phyloP scores from a whole-genome alignment of 1,139 yeast species.

The Pichia sp. region DNA sequence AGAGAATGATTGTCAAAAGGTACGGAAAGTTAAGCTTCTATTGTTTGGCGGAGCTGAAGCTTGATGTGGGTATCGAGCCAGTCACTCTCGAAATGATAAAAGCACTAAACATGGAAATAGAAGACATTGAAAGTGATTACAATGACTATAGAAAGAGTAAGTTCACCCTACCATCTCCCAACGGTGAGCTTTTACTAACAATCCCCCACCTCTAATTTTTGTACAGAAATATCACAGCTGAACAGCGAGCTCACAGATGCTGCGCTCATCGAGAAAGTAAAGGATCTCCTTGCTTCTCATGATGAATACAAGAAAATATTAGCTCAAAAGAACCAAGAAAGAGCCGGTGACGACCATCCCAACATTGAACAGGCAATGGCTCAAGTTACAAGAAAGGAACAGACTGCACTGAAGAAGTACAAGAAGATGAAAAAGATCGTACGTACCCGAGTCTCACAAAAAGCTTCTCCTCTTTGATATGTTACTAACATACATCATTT shows the following conservation, averaged over 20 bases:
- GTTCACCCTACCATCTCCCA: not conserved
- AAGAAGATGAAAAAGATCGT: conserved; percentile 8
- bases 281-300: not conserved
- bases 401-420: not conserved
- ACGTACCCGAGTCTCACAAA: not conserved
- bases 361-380: not conserved
- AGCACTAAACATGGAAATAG: conserved; percentile 10
- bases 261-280: not conserved
- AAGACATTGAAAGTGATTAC: conserved; percentile 7
- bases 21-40: conserved; percentile 34
- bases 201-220: not conserved
- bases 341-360: not conserved
- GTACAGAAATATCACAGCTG: conserved; percentile 1
- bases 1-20: conserved; percentile 27
- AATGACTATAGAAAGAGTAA: conserved; percentile 10
- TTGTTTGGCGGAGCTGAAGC: conserved; percentile 20
- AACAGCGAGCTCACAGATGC: conserved; percentile 5
- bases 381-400: not conserved
- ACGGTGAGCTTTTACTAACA: not conserved
- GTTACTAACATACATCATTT: not conserved
- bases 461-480: not conserved
- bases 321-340: not conserved
- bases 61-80: conserved; percentile 2
- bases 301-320: not conserved
- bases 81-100: conserved; percentile 10